Conservation (phyloP, 1,284 basidiomycete species). For the Apiotrichum akiyoshidainum region DNA sequence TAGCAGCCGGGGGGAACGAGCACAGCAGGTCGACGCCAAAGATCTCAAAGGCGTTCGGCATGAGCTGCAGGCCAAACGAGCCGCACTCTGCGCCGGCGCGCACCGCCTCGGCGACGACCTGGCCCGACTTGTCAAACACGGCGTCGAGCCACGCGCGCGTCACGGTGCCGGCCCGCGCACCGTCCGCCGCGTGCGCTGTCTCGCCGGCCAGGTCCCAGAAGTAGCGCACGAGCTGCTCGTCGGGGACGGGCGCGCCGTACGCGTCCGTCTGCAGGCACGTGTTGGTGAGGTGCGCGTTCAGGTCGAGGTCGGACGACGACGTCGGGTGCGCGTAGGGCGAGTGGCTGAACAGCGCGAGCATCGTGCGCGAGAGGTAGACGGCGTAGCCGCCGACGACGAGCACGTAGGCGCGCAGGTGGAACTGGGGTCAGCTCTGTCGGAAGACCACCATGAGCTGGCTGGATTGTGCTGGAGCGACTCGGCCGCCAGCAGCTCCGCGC, state of each 20-base stretch:
- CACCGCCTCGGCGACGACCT: constrained; percentile 74
- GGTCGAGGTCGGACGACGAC: constrained; percentile 53
- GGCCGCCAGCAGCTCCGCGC: no score
- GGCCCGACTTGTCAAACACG: constrained; percentile 64
- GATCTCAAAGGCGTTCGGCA: constrained; percentile 91
- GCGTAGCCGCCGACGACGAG: constrained; percentile 75
- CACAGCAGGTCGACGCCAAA: constrained; percentile 90
- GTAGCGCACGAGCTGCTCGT: constrained; percentile 59
- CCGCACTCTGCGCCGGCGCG: constrained; percentile 75
- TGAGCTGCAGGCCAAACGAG: constrained; percentile 57
- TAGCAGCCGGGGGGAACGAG: constrained; percentile 52
- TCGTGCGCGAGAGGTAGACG: constrained; percentile 73
- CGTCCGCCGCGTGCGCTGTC: constrained; percentile 40
- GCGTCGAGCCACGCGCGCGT: constrained; percentile 57
- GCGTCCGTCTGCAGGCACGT: constrained; percentile 78
- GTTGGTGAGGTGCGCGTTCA: constrained; percentile 86
- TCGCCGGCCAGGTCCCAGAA: constrained; percentile 71
- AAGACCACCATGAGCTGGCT: no score
- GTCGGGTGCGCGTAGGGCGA: constrained; percentile 60
- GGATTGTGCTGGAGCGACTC: no score
- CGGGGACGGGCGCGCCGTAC: constrained; percentile 51
- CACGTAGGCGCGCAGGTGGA: constrained; percentile 92
- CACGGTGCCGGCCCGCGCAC: constrained; percentile 35
- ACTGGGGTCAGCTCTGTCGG: constrained; percentile 53
- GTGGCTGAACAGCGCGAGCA: constrained; percentile 81